Evolutionary conservation across 495 filamentous ascomycete genomes (phyloP).

Genomic region (Aspergillus homomorphus): DNA sequence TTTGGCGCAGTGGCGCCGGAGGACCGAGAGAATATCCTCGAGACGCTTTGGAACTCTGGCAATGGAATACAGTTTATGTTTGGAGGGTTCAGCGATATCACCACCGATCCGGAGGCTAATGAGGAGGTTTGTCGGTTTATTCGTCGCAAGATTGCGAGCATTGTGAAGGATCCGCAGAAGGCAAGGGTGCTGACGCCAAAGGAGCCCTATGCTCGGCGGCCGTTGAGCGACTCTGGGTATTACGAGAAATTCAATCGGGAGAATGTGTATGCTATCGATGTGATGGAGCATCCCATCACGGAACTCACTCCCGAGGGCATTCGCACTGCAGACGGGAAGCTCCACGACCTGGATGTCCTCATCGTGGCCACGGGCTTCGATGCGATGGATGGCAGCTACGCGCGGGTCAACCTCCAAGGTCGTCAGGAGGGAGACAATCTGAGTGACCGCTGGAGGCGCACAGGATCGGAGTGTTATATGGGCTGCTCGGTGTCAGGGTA

Average conservation of each 20-base stretch:
- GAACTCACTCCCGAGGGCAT: constrained; percentile 46
- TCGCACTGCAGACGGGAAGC: constrained; percentile 29
- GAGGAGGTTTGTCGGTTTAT: constrained; percentile 23
- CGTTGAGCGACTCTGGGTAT: constrained; percentile 21
- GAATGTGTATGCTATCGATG: constrained; percentile 19
- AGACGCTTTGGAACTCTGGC: constrained; percentile 23
- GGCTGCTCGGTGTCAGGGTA: constrained; percentile 39
- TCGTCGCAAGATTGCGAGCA: constrained; percentile 18
- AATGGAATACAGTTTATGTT: constrained; percentile 26
- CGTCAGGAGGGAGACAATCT: constrained; percentile 27
- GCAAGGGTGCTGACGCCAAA: constrained; percentile 14
- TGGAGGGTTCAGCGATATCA: constrained; percentile 23
- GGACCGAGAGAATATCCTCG: constrained; percentile 18
- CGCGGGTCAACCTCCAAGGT: constrained; percentile 27
- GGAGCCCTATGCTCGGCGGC: constrained; percentile 18
- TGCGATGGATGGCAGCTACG: constrained; percentile 43
- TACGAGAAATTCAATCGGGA: constrained; percentile 30
- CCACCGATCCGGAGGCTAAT: constrained; percentile 18
- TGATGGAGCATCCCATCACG: constrained; percentile 30
- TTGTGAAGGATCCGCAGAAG: constrained; percentile 21
- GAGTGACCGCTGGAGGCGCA: constrained; percentile 40
- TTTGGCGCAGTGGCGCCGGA: constrained; percentile 8
- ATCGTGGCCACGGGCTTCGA: constrained; percentile 55
- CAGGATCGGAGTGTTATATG: constrained; percentile 38
- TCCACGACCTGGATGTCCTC: constrained; percentile 48